A percentile compares a stretch with the other conserved stretches of the same genome.
Evolutionary conservation across 176 grass and related monocot genomes (phyloP).

Genomic region (Eragrostis curvula): DNA sequence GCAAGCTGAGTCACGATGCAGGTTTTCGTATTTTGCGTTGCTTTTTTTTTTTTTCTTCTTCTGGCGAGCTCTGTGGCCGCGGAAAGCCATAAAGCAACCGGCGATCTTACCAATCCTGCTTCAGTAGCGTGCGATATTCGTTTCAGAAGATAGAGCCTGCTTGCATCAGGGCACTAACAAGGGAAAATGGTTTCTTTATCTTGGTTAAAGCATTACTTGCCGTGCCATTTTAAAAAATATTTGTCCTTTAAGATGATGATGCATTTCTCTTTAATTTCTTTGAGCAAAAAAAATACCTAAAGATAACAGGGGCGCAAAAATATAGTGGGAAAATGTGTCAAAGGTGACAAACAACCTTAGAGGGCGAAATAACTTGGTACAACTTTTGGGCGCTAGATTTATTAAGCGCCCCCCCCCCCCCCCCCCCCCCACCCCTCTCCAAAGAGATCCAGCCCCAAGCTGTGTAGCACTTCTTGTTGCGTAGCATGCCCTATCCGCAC

Average conservation of each 20-base stretch:
- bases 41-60: neutral
- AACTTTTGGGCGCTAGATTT: too few species aligned
- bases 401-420: too few species aligned
- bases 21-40: neutral
- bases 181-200: neutral
- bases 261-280: neutral
- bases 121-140: neutral
- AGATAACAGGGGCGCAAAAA: too few species aligned
- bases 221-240: neutral
- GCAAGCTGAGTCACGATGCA: constrained; percentile 27
- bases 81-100: constrained; percentile 11
- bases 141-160: constrained; percentile 2
- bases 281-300: neutral
- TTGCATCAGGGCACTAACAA: neutral
- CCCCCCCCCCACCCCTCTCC: too few species aligned
- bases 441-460: too few species aligned
- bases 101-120: neutral
- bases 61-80: neutral
- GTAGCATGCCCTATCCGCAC: too few species aligned
- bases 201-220: neutral
- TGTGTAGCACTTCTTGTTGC: too few species aligned
- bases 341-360: too few species aligned
- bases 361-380: too few species aligned
- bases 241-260: neutral
- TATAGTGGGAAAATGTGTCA: too few species aligned